Evolutionary conservation across 2,329 filamentous ascomycete species (phyloP), one percentile per base, ranked within the genome.

Genomic region (Fonsecaea nubica): DNA sequence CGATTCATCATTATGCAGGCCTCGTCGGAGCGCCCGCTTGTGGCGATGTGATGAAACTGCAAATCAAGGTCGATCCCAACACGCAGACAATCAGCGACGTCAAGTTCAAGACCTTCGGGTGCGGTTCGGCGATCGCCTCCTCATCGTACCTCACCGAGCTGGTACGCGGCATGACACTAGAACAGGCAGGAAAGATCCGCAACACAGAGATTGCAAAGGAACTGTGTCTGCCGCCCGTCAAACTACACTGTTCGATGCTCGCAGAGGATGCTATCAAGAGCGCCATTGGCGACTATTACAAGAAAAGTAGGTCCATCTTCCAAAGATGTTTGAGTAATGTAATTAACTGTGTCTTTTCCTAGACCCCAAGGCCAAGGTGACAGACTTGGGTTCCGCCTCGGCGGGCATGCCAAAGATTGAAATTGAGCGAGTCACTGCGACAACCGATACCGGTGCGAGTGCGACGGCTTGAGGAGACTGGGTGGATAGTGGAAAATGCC

Each of bases 161-260:
- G 67, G 93, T 99, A 70, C 88, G 92, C 71, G 95, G 95, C 68
- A 99, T 98, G 94, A 96, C 90, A 13, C 81, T 99, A 72, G 95
- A 99, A 74, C 92, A 99, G 78, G 95, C 96, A 38, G 89, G 89
- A 62, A 90, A 91, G 82, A 92, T 99, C 74, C 90, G 92, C 83
- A 99, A 99, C 82, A 97, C 94, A 3, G 93, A 99, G 81, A 99
- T 99, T 77, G 95, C 95, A 42, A 96, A 96, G 84, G 96, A 99
- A 82, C 84, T 97, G 64, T 95, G 92, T 76, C 81, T 95, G 76
- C 92, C 92, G 40, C 92, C 92, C 68, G 92, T 96, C 58, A 96
- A 96, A 83, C 81, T 95, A 56, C 92, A 96, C 80, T 96, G 92
- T 85, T 94, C 91, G 58, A 95, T 96, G 91, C 86, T 96, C 72